A percentile compares a stretch with the other conserved stretches of the same genome.
Evolutionary conservation across 129 eudicot genomes (phyloP).

Genomic region (Flaveria ramosissima): DNA sequence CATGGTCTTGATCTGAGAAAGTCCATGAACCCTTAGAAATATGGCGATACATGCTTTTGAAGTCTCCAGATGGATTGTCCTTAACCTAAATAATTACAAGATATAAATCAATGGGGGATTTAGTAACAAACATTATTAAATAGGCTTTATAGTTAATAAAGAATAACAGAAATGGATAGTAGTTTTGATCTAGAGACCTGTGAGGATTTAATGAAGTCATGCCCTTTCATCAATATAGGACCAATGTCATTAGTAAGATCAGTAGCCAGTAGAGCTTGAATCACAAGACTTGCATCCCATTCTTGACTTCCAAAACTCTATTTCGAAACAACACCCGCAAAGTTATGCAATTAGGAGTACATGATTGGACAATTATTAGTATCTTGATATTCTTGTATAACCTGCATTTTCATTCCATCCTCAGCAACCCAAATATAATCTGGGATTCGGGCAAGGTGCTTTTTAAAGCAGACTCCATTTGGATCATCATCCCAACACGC

Average conservation of each 20-base stretch:
- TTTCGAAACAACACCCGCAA: neutral
- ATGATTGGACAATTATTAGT: too few species aligned
- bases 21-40: constrained; percentile 85
- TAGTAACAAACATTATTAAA: neutral
- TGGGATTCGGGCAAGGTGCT: constrained; percentile 80
- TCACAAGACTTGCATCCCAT: constrained; percentile 69
- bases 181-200: constrained; percentile 45
- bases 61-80: constrained; percentile 74
- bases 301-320: constrained; percentile 79
- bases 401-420: constrained; percentile 97
- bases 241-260: constrained; percentile 53
- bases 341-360: too few species aligned
- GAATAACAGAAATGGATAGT: too few species aligned
- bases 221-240: constrained; percentile 57
- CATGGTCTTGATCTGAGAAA: constrained; percentile 78
- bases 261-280: constrained; percentile 70
- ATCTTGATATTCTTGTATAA: neutral
- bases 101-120: neutral
- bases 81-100: constrained; percentile 44
- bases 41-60: constrained; percentile 65
- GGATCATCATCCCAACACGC: constrained; percentile 97
- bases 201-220: constrained; percentile 70
- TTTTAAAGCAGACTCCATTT: constrained; percentile 62
- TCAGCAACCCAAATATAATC: constrained; percentile 82
- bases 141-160: too few species aligned